These are phyloP conservation scores for Microsporum audouinii DNA, from an alignment of 2,329 filamentous ascomycete genomes.

Conservation along the genomic window DNA sequence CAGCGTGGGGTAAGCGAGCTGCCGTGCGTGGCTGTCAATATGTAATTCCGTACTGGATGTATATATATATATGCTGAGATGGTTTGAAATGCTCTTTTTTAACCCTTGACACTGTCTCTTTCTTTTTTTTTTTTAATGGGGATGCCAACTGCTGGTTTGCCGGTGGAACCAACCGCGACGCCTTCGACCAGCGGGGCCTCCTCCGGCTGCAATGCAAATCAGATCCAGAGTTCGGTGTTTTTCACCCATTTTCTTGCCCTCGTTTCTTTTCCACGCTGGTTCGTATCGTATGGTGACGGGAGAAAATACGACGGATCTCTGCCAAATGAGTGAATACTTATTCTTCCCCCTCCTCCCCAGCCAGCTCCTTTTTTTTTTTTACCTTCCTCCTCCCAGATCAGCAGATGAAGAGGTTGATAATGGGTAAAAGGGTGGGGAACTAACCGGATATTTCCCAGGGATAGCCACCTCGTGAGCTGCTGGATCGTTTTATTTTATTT, in stretches of 20 bases:
- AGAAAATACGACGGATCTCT: not conserved
- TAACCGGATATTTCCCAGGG: not conserved
- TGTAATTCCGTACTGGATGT: no score
- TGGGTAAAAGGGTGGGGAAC: not conserved
- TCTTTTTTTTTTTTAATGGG: not conserved
- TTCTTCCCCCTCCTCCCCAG: not conserved
- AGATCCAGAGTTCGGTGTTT: conserved; percentile 3
- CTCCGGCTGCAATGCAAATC: conserved; percentile 5
- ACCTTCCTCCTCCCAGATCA: not conserved
- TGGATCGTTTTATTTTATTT: not conserved
- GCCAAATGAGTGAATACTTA: not conserved
- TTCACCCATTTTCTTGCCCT: not conserved
- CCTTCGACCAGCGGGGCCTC: conserved; percentile 3
- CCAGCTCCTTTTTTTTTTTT: not conserved
- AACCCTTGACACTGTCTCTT: not conserved
- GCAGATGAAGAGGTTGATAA: not conserved
- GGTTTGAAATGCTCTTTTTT: not conserved
- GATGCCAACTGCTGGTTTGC: not conserved
- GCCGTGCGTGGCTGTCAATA: not conserved
- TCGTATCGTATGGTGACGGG: not conserved
- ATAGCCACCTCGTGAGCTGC: not conserved
- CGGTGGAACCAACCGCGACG: conserved; percentile 3
- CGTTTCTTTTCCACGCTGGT: not conserved
- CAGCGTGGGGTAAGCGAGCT: not conserved
- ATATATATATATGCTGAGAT: not conserved